Conservation (phyloP, 495 filamentous ascomycete species). For the Polyplosphaeria fusca region DNA sequence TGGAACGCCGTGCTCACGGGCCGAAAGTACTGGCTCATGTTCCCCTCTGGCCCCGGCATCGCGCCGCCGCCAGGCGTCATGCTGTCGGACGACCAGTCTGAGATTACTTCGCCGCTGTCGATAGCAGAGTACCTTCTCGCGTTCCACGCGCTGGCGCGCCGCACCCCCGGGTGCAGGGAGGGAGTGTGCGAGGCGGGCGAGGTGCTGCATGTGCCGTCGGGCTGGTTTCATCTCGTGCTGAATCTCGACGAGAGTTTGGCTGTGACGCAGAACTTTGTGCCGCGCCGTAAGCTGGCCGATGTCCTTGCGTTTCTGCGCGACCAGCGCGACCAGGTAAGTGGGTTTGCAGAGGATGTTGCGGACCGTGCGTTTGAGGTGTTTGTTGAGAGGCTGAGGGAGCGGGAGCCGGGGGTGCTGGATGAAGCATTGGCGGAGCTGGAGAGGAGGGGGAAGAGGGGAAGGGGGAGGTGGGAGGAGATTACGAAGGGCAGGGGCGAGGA, state of each 20-base stretch:
- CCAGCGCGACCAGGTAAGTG: constrained; percentile 79
- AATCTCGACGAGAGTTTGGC: constrained; percentile 82
- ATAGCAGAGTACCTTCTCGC: constrained; percentile 93
- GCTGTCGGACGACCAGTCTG: constrained; percentile 86
- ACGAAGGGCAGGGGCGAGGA: constrained; percentile 49
- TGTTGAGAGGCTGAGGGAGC: constrained; percentile 60
- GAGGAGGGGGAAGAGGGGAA: constrained; percentile 59
- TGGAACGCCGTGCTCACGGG: constrained; percentile 95
- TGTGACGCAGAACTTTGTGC: constrained; percentile 95
- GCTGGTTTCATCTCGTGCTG: constrained; percentile 97
- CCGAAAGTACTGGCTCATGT: constrained; percentile 98
- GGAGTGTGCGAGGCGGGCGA: constrained; percentile 85
- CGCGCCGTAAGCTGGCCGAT: constrained; percentile 65
- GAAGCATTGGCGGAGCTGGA: constrained; percentile 63
- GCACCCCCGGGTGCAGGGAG: constrained; percentile 74
- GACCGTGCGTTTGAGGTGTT: constrained; percentile 72
- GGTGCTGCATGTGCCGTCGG: constrained; percentile 85
- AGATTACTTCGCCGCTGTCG: constrained; percentile 90
- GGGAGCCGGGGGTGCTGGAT: constrained; percentile 63
- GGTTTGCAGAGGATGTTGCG: constrained; percentile 69
- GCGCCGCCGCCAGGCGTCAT: constrained; percentile 82
- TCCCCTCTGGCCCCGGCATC: constrained; percentile 62
- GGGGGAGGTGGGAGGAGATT: constrained; percentile 82
- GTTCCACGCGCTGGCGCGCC: constrained; percentile 85
- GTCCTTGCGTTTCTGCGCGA: constrained; percentile 80